Conservation (phyloP, 441 rosid species). For the Adansonia madagascariensis region DNA sequence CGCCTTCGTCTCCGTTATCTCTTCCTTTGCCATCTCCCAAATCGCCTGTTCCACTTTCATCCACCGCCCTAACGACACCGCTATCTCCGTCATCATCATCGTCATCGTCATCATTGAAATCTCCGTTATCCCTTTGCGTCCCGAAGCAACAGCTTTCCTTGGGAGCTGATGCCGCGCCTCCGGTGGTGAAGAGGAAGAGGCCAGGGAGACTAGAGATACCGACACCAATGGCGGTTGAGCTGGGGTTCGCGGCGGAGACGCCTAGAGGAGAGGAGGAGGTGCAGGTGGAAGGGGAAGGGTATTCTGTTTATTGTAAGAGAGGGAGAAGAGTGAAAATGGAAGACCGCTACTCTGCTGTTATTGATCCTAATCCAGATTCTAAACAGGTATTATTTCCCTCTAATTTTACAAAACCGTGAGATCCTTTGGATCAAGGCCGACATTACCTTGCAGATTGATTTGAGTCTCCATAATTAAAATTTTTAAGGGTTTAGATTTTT, state of each 20-base stretch:
- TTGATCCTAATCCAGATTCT: slow-evolving; percentile 46
- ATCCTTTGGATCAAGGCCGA: background rate
- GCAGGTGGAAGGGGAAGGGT: slow-evolving; percentile 57
- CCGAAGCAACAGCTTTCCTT: slow-evolving; percentile 33
- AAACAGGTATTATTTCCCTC: slow-evolving; percentile 46
- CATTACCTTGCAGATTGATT: no score
- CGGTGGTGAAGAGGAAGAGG: slow-evolving; percentile 69
- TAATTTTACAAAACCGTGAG: background rate
- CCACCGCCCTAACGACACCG: background rate
- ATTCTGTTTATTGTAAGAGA: slow-evolving; percentile 78
- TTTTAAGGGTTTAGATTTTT: background rate
- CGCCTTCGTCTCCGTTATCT: slow-evolving; percentile 24
- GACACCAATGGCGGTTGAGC: slow-evolving; percentile 33
- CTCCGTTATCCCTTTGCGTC: slow-evolving; percentile 34
- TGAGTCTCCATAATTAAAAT: background rate
- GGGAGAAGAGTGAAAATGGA: slow-evolving; percentile 86
- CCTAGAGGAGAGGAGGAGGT: slow-evolving; percentile 38
- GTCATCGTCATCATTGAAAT: slow-evolving; percentile 24
- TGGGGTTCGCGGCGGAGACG: slow-evolving; percentile 38
- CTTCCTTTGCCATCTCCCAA: slow-evolving; percentile 27
- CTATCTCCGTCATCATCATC: slow-evolving; percentile 12
- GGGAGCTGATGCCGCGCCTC: slow-evolving; percentile 23
- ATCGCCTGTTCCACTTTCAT: slow-evolving; percentile 26
- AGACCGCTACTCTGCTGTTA: slow-evolving; percentile 65
- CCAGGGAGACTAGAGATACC: slow-evolving; percentile 74